Percentiles rank a stretch among this genome's conserved stretches.
These are phyloP conservation scores for Babesia sp. DNA, from an alignment of 169 alveolate genomes.

Conservation along the genomic window DNA sequence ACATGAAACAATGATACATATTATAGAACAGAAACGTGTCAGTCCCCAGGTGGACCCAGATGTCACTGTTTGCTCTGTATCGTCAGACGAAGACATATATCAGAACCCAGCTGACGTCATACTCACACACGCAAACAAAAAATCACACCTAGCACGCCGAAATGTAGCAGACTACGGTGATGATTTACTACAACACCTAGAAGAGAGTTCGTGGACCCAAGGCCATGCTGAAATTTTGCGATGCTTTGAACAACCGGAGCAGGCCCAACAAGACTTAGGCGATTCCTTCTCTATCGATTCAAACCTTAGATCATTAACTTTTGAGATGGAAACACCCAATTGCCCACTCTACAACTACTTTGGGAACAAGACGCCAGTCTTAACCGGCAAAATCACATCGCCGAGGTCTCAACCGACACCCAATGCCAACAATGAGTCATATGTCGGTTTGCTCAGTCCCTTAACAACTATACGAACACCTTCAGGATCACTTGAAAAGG, in stretches of 20 bases:
- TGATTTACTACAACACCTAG: not conserved
- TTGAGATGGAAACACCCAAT: not conserved
- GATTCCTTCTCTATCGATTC: not conserved
- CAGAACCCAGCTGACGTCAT: slow-evolving; percentile 1
- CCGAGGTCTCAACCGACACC: not conserved
- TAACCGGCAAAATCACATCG: not conserved
- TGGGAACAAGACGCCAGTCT: not conserved
- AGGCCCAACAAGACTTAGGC: not conserved
- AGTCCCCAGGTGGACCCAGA: not conserved
- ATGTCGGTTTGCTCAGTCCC: not conserved
- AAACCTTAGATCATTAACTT: not conserved
- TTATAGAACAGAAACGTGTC: not conserved
- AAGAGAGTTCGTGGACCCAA: not conserved
- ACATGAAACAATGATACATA: not conserved
- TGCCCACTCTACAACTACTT: slow-evolving; percentile 7
- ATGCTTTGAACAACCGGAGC: not conserved
- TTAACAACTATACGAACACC: not conserved
- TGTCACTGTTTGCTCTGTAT: not conserved
- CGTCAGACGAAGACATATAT: not conserved
- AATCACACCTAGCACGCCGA: not conserved
- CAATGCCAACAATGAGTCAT: not conserved
- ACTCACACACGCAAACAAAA: slow-evolving; percentile 1
- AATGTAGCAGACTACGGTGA: not conserved
- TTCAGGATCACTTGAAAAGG: not conserved
- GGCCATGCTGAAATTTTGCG: not conserved